These are phyloP conservation scores for Ustilago crameri DNA, from an alignment of 1,284 basidiomycete species.

Conservation along the genomic window DNA sequence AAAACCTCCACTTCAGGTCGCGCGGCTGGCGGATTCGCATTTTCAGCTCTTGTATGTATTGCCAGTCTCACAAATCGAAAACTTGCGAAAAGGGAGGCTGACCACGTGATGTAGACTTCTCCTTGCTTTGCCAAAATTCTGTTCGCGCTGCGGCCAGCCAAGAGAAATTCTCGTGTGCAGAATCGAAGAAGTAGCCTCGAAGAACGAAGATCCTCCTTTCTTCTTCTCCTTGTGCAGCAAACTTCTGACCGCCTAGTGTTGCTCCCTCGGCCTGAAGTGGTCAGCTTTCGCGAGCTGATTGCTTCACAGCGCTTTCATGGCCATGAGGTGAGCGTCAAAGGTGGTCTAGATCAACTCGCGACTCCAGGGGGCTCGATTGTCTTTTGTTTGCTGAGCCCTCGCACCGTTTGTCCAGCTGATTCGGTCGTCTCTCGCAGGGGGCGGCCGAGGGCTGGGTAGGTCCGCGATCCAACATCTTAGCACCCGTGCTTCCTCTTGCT, in stretches of 20 bases:
- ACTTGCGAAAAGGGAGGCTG: too few relatives aligned
- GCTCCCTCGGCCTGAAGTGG: slow-evolving; percentile 46
- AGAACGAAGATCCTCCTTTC: slow-evolving; percentile 18
- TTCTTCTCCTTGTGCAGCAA: slow-evolving; percentile 55
- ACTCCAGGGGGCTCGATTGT: slow-evolving; percentile 45
- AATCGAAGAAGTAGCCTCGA: neutral
- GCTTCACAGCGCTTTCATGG: slow-evolving; percentile 43
- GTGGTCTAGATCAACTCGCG: slow-evolving; percentile 54
- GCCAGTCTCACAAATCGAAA: slow-evolving; percentile 16
- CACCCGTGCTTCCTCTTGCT: slow-evolving; percentile 36
- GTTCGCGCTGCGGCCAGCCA: slow-evolving; percentile 5
- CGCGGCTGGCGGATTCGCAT: neutral
- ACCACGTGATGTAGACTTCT: slow-evolving; percentile 30
- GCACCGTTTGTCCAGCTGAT: slow-evolving; percentile 21
- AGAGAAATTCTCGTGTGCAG: neutral
- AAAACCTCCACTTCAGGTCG: slow-evolving; percentile 6
- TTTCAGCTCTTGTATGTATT: neutral
- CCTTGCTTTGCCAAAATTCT: neutral
- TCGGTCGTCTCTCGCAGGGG: slow-evolving; percentile 36
- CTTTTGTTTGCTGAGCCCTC: slow-evolving; percentile 47
- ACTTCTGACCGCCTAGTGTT: slow-evolving; percentile 53
- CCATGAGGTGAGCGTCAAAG: slow-evolving; percentile 54
- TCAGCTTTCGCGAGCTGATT: neutral
- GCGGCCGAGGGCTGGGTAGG: slow-evolving; percentile 21
- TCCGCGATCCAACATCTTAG: slow-evolving; percentile 55